Percentiles rank a stretch among this genome's conserved stretches.
These are phyloP conservation scores for Daldinia caldariorum DNA, from an alignment of 495 filamentous ascomycete genomes.

Conservation along the genomic window DNA sequence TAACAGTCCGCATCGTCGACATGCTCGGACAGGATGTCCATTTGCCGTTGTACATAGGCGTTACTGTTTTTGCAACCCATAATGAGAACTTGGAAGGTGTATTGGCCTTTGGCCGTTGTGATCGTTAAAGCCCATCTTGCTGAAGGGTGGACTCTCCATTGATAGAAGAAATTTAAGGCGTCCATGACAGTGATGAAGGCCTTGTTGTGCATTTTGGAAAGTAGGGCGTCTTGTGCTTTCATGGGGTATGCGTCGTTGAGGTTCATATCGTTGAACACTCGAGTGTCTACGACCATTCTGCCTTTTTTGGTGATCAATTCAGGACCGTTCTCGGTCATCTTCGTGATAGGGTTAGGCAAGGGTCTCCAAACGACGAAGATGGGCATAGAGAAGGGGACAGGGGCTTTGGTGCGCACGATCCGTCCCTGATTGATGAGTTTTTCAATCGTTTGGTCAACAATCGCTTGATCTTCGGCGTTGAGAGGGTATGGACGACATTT, in stretches of 20 bases:
- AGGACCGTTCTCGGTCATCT: too few species aligned
- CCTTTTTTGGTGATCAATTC: background rate
- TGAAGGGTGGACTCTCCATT: background rate
- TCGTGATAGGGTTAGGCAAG: too few species aligned
- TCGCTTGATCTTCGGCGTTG: background rate
- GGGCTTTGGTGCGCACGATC: background rate
- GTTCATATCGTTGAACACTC: slow-evolving; percentile 1
- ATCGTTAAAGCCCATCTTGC: background rate
- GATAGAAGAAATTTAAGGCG: background rate
- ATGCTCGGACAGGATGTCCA: background rate
- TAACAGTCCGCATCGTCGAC: background rate
- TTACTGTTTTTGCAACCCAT: slow-evolving; percentile 2
- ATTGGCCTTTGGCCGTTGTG: background rate
- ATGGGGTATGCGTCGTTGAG: slow-evolving; percentile 2
- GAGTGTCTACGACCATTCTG: slow-evolving; percentile 1
- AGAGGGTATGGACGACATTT: background rate
- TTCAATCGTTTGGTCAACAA: background rate
- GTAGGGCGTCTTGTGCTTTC: background rate
- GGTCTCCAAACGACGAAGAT: background rate
- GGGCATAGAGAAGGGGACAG: background rate
- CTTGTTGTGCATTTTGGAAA: background rate
- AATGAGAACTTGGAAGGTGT: background rate
- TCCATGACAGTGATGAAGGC: background rate
- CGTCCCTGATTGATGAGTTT: background rate
- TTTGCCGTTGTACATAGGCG: background rate